These are phyloP conservation scores for Microthlaspi erraticum DNA, from an alignment of 345 rosid genomes.

Conservation along the genomic window DNA sequence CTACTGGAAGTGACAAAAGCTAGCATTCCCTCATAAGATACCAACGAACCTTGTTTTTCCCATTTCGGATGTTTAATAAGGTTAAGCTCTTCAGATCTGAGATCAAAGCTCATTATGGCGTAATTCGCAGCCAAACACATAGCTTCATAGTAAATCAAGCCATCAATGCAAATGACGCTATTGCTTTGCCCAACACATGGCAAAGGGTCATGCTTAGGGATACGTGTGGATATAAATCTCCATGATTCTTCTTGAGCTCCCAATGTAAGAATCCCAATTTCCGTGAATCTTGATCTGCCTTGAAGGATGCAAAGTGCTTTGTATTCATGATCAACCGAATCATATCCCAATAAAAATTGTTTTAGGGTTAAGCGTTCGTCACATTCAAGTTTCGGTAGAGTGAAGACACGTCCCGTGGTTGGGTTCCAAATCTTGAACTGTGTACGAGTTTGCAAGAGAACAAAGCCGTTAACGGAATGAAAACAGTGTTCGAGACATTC, in stretches of 20 bases:
- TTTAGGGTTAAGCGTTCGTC: too few relatives aligned
- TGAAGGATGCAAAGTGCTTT: background rate
- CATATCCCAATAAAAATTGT: conserved; percentile 24
- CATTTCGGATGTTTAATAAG: too few relatives aligned
- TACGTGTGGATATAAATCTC: background rate
- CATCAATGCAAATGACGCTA: conserved; percentile 23
- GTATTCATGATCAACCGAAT: background rate
- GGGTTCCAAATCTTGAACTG: conserved; percentile 19
- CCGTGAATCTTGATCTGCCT: background rate
- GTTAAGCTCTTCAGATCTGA: conserved; percentile 10
- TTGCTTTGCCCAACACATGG: background rate
- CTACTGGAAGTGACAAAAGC: background rate
- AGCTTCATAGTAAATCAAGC: conserved; percentile 13
- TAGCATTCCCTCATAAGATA: background rate
- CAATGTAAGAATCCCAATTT: background rate
- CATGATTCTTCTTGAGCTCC: conserved; percentile 17
- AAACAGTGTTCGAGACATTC: background rate
- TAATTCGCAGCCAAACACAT: fast-evolving
- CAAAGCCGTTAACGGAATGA: conserved; percentile 6
- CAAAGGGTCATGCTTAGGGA: background rate
- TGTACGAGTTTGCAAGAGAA: background rate
- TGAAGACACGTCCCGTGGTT: background rate
- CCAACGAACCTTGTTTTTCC: too few relatives aligned
- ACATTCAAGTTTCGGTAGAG: background rate
- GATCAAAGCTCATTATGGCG: conserved; percentile 6